These are phyloP conservation scores for Scytalidium lignicola DNA, from an alignment of 2,329 filamentous ascomycete genomes.

Conservation along the genomic window DNA sequence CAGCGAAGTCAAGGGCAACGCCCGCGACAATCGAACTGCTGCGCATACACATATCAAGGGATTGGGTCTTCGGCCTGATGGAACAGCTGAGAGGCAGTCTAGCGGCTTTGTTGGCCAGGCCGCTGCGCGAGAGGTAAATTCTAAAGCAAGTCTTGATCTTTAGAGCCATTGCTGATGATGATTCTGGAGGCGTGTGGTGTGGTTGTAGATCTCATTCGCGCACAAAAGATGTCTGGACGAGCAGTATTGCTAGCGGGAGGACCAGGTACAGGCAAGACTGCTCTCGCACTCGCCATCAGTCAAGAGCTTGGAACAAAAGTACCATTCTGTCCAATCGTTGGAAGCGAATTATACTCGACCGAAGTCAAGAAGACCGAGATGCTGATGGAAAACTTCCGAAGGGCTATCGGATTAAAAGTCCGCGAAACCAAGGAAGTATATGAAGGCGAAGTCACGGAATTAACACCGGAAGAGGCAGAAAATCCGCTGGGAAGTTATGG, in stretches of 20 bases:
- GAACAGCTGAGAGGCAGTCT: slow-evolving; percentile 72
- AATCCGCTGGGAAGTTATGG: slow-evolving; percentile 96
- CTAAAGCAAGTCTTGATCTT: slow-evolving; percentile 33
- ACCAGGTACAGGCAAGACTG: slow-evolving; percentile 95
- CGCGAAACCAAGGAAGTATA: slow-evolving; percentile 99
- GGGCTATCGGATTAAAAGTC: slow-evolving; percentile 93
- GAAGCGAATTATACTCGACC: slow-evolving; percentile 94
- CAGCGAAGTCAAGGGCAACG: slow-evolving; percentile 90
- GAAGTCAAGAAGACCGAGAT: slow-evolving; percentile 99
- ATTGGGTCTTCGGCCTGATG: slow-evolving; percentile 80
- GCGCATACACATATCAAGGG: slow-evolving; percentile 98
- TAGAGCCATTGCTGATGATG: slow-evolving; percentile 81
- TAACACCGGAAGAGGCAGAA: slow-evolving; percentile 96
- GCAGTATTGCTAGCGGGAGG: slow-evolving; percentile 91
- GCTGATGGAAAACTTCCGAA: slow-evolving; percentile 97
- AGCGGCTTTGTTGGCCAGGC: slow-evolving; percentile 88
- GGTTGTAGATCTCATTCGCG: slow-evolving; percentile 90
- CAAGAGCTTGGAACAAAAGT: slow-evolving; percentile 98
- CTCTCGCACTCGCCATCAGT: slow-evolving; percentile 88
- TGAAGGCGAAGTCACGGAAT: slow-evolving; percentile 95
- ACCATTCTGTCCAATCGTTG: slow-evolving; percentile 96
- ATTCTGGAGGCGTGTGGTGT: slow-evolving; percentile 77
- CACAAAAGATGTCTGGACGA: slow-evolving; percentile 95
- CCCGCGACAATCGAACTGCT: slow-evolving; percentile 92
- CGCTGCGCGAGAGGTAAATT: slow-evolving; percentile 75